Base-by-base conservation (phyloP, 805 yeast species). In the Candida parachauliodes region DNA sequence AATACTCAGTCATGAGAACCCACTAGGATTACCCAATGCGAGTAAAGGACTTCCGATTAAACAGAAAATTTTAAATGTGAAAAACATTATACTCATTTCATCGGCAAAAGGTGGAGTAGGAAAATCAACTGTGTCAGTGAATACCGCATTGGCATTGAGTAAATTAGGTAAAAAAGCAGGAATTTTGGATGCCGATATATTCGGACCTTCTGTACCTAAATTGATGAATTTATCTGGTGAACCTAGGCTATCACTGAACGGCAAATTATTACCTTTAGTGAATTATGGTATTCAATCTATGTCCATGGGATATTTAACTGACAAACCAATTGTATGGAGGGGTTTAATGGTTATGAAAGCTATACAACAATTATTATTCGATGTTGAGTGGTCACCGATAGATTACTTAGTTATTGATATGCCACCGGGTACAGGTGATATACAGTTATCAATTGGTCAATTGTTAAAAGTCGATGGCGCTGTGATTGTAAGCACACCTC, bases 351-450 rank as follows among this genome's bases (percentile, higher is more conserved):
- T 87, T 15, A 87, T 83, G 77, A 87, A 87, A 55, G 95, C 94
- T 0, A 56, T 87, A 17, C 88, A 87, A 48, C 95, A 87, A 51
- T 67, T 87, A n/a, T 54, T 87, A 8, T 87, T 82, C 49, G 94
- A 87, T 38, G 94, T 87, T 1, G 74, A 79, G 31, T 87, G 95
- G 95, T 53, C 65, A 7, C 52, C 57, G 4, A 54, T 86, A 30
- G 95, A 87, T 52, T 70, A 79, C 16, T 62, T 87, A 33, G 81
- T 87, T 1, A 65, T 87, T 8, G 95, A 87, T 49, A 74, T 87
- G 84, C 95, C 95, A 0, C 95, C 95, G 0, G 95, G 95, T 2
- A 87, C 95, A 0, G 95, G 95, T 14, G 95, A 87, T 54, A 81
- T 85, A 0, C 95, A 87, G 51, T 66, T 87, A 38, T 83, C 94